Conservation (phyloP, 345 rosid species). For the Eucalyptus polybractea region DNA sequence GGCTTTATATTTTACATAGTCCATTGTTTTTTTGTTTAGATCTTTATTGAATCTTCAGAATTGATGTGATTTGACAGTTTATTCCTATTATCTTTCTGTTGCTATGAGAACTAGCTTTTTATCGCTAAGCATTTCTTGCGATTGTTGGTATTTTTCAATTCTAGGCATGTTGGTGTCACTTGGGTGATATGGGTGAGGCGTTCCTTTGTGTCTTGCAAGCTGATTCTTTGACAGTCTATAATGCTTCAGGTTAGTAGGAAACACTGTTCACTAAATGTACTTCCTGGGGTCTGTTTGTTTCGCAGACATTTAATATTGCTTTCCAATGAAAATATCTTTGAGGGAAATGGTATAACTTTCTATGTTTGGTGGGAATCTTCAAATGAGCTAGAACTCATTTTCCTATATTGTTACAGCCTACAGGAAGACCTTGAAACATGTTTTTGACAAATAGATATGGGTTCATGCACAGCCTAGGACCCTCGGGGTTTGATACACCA, state of each 20-base stretch:
- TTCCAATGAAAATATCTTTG: not conserved
- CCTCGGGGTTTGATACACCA: not conserved
- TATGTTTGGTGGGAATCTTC: not conserved
- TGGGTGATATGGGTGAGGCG: constrained; percentile 51
- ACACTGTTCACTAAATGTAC: not conserved
- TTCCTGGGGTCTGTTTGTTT: not conserved
- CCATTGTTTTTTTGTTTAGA: not conserved
- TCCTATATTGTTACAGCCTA: not conserved
- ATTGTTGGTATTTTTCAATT: not conserved
- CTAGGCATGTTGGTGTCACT: constrained; percentile 87
- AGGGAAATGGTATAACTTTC: not conserved
- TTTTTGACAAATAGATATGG: not conserved
- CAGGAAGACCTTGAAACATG: not conserved
- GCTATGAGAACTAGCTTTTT: not conserved
- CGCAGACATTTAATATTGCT: not conserved
- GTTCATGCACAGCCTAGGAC: not conserved
- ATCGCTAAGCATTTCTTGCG: not conserved
- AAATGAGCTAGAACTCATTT: not conserved
- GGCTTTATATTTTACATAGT: not conserved
- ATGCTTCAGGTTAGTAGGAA: constrained; percentile 47
- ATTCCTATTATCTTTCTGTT: not conserved
- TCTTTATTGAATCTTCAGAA: not conserved
- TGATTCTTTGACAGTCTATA: constrained; percentile 64
- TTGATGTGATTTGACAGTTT: not conserved
- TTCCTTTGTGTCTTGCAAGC: constrained; percentile 64